Evolutionary conservation across 2,329 filamentous ascomycete species (phyloP).

Genomic region (Aspergillus clavatus): DNA sequence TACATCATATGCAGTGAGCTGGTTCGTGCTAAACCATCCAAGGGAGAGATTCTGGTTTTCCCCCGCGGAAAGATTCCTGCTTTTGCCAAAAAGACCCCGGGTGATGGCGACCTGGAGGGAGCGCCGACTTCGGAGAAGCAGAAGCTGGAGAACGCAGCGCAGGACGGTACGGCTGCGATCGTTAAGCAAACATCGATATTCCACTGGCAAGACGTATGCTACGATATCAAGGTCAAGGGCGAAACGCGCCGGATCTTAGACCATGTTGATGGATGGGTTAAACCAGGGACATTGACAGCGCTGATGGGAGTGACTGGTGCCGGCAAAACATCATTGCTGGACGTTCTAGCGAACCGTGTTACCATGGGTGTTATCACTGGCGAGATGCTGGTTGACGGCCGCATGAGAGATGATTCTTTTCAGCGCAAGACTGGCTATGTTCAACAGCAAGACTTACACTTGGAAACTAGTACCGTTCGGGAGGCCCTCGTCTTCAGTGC

Average conservation of each 20-base stretch:
- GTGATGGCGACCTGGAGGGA: conserved; percentile 21
- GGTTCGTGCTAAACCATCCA: conserved; percentile 60
- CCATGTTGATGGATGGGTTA: conserved; percentile 85
- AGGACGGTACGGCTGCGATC: conserved; percentile 66
- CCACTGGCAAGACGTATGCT: conserved; percentile 80
- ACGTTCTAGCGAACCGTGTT: conserved; percentile 75
- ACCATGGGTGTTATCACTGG: conserved; percentile 83
- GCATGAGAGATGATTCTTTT: conserved; percentile 69
- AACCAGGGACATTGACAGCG: conserved; percentile 81
- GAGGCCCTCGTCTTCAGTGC: conserved; percentile 83
- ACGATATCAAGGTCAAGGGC: conserved; percentile 72
- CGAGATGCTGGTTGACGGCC: conserved; percentile 74
- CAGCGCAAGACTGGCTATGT: conserved; percentile 51
- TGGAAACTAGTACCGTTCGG: conserved; percentile 76
- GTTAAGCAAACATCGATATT: conserved; percentile 71
- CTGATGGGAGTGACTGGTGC: conserved; percentile 88
- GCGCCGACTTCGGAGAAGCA: conserved; percentile 35
- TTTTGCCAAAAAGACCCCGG: conserved; percentile 21
- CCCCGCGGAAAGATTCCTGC: conserved; percentile 62
- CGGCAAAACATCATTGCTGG: conserved; percentile 83
- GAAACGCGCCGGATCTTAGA: conserved; percentile 71
- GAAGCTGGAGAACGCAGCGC: conserved; percentile 67
- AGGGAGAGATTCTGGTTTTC: conserved; percentile 70
- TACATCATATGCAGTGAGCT: conserved; percentile 63
- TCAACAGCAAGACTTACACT: conserved; percentile 84